phyloP scores from a whole-genome alignment of 2,329 filamentous ascomycete species.

The Xylariomycetidae sp. region DNA sequence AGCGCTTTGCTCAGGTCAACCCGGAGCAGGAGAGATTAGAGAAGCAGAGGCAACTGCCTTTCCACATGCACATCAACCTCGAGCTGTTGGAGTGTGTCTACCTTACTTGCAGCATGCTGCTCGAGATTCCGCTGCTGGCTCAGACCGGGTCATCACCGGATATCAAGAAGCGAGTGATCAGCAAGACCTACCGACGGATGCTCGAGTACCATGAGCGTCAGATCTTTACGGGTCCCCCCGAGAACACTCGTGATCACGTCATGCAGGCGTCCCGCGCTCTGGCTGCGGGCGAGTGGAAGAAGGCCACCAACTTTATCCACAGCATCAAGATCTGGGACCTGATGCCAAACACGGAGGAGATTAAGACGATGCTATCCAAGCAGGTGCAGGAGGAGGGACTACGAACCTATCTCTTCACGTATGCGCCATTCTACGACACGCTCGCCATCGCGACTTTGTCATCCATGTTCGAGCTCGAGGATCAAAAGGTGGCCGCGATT shows the following conservation, averaged over 20 bases:
- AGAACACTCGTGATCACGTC: slow-evolving; percentile 98
- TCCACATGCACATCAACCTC: slow-evolving; percentile 99
- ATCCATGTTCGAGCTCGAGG: slow-evolving; percentile 90
- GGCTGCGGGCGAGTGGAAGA: slow-evolving; percentile 97
- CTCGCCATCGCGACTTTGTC: slow-evolving; percentile 81
- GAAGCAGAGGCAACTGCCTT: slow-evolving; percentile 93
- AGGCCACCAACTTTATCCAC: slow-evolving; percentile 87
- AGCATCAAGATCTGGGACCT: slow-evolving; percentile 99
- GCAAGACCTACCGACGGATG: slow-evolving; percentile 99
- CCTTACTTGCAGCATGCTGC: slow-evolving; percentile 97
- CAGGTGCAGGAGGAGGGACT: slow-evolving; percentile 99
- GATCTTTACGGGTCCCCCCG: slow-evolving; percentile 96
- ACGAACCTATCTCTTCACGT: slow-evolving; percentile 97
- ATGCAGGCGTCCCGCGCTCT: slow-evolving; percentile 98
- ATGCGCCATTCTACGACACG: slow-evolving; percentile 98
- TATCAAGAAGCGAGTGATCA: slow-evolving; percentile 95
- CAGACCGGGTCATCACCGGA: slow-evolving; percentile 96
- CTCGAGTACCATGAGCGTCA: slow-evolving; percentile 99
- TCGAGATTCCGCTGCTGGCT: slow-evolving; percentile 94
- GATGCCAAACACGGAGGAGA: slow-evolving; percentile 86
- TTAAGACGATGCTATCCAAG: slow-evolving; percentile 94
- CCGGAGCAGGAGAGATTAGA: slow-evolving; percentile 97
- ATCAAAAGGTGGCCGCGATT: slow-evolving; percentile 87
- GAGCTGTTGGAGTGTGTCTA: slow-evolving; percentile 98
- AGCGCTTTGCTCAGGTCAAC: slow-evolving; percentile 92